Percentiles rank a stretch among this genome's conserved stretches.
Evolutionary conservation across 1,284 basidiomycete species (phyloP).

Genomic region (Calocybe gambosa): DNA sequence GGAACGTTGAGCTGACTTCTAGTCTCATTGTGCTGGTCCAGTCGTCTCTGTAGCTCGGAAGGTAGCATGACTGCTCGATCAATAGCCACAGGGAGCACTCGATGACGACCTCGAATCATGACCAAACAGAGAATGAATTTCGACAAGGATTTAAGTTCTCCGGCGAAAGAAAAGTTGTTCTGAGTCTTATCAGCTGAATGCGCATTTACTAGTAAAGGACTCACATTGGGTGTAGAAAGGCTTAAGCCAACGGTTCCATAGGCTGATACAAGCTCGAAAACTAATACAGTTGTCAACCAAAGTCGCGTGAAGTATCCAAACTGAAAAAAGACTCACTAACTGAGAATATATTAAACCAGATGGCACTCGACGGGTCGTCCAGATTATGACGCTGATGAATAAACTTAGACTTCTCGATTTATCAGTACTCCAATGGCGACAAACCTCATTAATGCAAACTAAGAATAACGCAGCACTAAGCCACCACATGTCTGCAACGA

Average conservation of each 20-base stretch:
- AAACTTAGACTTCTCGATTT: background rate
- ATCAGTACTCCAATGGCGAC: constrained; percentile 12
- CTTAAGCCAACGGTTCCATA: constrained; percentile 90
- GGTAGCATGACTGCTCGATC: constrained; percentile 83
- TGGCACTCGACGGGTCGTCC: constrained; percentile 40
- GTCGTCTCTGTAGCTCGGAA: constrained; percentile 37
- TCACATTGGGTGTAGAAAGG: constrained; percentile 59
- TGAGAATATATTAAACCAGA: constrained; percentile 78
- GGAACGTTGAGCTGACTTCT: constrained; percentile 7
- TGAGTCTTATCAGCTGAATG: constrained; percentile 21
- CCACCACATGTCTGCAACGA: constrained; percentile 81
- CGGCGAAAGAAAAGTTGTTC: constrained; percentile 77
- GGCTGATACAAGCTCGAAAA: constrained; percentile 86
- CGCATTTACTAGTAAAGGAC: constrained; percentile 16
- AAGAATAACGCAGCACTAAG: constrained; percentile 71
- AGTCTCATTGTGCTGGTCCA: constrained; percentile 14
- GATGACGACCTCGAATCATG: constrained; percentile 92
- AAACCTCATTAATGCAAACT: constrained; percentile 83
- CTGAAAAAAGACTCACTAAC: constrained; percentile 43
- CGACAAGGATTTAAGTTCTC: constrained; percentile 73
- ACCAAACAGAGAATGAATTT: constrained; percentile 84
- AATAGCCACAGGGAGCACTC: constrained; percentile 84
- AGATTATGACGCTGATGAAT: constrained; percentile 48
- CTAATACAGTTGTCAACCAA: constrained; percentile 29
- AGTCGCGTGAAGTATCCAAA: background rate